These are phyloP conservation scores for Boletus sp. DNA, from an alignment of 768 basidiomycete genomes.

Conservation along the genomic window DNA sequence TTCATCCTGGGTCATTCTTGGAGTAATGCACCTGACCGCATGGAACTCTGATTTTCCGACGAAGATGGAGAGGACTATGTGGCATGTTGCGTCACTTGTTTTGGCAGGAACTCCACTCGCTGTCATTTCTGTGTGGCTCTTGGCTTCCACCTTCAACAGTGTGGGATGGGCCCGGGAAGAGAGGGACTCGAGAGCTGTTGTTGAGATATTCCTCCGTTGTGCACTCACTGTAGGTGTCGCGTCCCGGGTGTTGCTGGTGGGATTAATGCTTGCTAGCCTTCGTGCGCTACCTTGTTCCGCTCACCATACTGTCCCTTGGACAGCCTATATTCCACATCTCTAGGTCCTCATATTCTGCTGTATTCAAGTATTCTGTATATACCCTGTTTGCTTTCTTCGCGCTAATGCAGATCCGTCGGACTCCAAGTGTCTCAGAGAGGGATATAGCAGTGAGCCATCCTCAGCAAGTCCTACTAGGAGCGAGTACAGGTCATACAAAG, in stretches of 20 bases:
- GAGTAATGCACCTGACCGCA: no score
- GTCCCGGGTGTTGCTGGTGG: not conserved
- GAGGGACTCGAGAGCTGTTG: not conserved
- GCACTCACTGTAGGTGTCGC: not conserved
- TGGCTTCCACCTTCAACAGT: not conserved
- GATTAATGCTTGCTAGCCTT: not conserved
- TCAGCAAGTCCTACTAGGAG: no score
- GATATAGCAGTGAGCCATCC: no score
- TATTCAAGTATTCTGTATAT: no score
- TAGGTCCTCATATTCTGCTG: not conserved
- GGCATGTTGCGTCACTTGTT: not conserved
- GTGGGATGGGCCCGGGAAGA: not conserved
- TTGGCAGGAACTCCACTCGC: not conserved
- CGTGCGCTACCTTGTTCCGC: no score
- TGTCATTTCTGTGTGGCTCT: not conserved
- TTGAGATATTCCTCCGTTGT: not conserved
- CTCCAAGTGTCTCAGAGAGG: no score
- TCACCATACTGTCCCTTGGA: not conserved
- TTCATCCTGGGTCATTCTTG: no score
- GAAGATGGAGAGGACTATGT: not conserved
- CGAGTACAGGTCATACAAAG: no score
- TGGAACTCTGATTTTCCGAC: no score
- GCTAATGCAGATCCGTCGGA: no score
- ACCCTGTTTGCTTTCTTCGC: no score
- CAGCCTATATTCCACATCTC: not conserved